These are phyloP conservation scores for Phallus indusiatus DNA, from an alignment of 768 basidiomycete species.

Conservation along the genomic window DNA sequence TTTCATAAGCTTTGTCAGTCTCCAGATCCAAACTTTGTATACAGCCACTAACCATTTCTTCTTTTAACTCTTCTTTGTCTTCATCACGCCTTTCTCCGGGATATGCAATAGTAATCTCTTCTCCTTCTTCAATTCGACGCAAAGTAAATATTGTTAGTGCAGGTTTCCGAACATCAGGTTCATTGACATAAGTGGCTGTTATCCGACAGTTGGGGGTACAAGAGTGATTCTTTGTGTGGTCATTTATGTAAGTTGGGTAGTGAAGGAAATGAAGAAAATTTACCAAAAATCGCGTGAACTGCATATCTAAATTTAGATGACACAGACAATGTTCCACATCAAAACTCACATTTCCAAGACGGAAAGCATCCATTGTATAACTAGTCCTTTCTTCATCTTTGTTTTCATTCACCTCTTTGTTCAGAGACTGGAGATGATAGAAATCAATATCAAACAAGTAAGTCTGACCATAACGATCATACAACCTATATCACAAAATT, in stretches of 20 bases:
- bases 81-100: constrained; percentile 38
- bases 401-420: constrained; percentile 18
- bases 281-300: constrained; percentile 91
- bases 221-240: constrained; percentile 63
- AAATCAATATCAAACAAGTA: constrained; percentile 83
- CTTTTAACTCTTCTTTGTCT: constrained; percentile 20
- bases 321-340: neutral
- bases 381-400: constrained; percentile 13
- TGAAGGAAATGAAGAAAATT: constrained; percentile 17
- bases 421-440: constrained; percentile 41
- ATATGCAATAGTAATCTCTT: constrained; percentile 77
- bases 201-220: constrained; percentile 79
- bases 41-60: constrained; percentile 1
- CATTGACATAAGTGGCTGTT: constrained; percentile 70
- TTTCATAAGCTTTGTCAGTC: neutral
- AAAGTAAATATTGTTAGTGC: constrained; percentile 57
- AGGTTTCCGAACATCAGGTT: constrained; percentile 61
- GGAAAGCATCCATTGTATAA: constrained; percentile 79
- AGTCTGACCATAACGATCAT: constrained; percentile 63
- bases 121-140: constrained; percentile 49
- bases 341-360: constrained; percentile 67
- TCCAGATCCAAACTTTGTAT: neutral
- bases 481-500: constrained; percentile 36
- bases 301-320: neutral
- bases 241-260: neutral